A percentile compares a stretch with the other conserved stretches of the same genome.
Evolutionary conservation across 169 alveolate genomes (phyloP).

Genomic region (Plasmodium knowlesi): DNA sequence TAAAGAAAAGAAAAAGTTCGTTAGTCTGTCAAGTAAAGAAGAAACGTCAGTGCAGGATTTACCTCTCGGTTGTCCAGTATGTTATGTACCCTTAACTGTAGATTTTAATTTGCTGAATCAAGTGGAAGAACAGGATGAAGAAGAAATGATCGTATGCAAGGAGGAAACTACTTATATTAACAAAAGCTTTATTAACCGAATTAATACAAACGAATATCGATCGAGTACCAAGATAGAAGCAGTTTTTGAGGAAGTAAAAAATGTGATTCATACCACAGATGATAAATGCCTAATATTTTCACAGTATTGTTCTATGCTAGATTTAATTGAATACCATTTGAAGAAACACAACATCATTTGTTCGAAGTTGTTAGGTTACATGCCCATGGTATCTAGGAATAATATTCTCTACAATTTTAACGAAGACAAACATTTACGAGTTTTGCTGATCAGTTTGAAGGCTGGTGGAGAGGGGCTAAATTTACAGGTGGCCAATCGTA

Average conservation of each 20-base stretch:
- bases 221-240: constrained; percentile 87
- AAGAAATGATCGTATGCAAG: constrained; percentile 28
- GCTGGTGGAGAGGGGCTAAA: constrained; percentile 99
- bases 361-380: constrained; percentile 87
- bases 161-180: constrained; percentile 70
- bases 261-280: constrained; percentile 73
- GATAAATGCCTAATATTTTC: constrained; percentile 91
- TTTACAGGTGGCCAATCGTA: constrained; percentile 96
- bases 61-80: constrained; percentile 86
- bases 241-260: constrained; percentile 83
- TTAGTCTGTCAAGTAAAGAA: constrained; percentile 8
- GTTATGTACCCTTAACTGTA: constrained; percentile 86
- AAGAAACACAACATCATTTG: constrained; percentile 84
- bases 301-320: constrained; percentile 91
- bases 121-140: constrained; percentile 29
- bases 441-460: constrained; percentile 91
- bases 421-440: constrained; percentile 85
- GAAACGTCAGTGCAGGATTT: constrained; percentile 56
- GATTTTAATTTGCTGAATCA: constrained; percentile 39
- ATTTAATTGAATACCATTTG: constrained; percentile 87
- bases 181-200: constrained; percentile 81
- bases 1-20: constrained; percentile 33
- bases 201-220: constrained; percentile 83
- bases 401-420: constrained; percentile 89
- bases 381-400: constrained; percentile 84